Evolutionary conservation across 345 rosid species (phyloP).

Genomic region (Arabidopsis arenosa): DNA sequence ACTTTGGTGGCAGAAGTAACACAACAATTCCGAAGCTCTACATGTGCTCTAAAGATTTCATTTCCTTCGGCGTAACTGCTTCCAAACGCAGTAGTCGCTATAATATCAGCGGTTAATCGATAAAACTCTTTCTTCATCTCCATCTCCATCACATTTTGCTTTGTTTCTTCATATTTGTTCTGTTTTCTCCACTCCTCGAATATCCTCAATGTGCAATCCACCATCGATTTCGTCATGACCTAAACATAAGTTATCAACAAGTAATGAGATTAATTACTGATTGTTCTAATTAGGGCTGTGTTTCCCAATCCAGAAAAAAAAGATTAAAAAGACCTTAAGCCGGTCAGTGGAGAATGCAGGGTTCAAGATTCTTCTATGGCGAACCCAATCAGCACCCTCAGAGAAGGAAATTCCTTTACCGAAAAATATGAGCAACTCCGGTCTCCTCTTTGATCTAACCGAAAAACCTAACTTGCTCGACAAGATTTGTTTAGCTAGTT

Average conservation of each 20-base stretch:
- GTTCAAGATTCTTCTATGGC: slow-evolving; percentile 48
- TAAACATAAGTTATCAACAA: slow-evolving; percentile 1
- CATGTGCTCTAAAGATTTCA: slow-evolving; percentile 50
- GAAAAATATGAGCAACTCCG: slow-evolving; percentile 19
- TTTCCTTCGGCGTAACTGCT: slow-evolving; percentile 52
- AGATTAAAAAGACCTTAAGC: slow-evolving; percentile 46
- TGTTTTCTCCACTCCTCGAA: slow-evolving; percentile 50
- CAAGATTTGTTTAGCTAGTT: slow-evolving; percentile 47
- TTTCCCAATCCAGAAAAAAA: not conserved
- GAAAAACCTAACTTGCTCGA: slow-evolving; percentile 52
- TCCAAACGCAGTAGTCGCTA: slow-evolving; percentile 57
- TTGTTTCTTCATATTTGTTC: not conserved
- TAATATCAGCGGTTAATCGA: slow-evolving; percentile 53
- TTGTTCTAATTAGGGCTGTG: not conserved
- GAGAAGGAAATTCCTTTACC: slow-evolving; percentile 48
- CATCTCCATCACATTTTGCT: slow-evolving; percentile 24
- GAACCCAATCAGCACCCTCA: slow-evolving; percentile 52
- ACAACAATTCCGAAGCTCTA: slow-evolving; percentile 46
- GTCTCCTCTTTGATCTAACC: slow-evolving; percentile 35
- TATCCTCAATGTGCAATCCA: slow-evolving; percentile 38
- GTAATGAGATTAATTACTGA: not conserved
- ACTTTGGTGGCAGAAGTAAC: slow-evolving; percentile 18
- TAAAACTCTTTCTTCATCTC: slow-evolving; percentile 37
- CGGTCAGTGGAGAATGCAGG: slow-evolving; percentile 58
- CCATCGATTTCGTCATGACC: slow-evolving; percentile 44